Evolutionary conservation across 306 rosid species (phyloP).

Genomic region (Rosa chinensis): DNA sequence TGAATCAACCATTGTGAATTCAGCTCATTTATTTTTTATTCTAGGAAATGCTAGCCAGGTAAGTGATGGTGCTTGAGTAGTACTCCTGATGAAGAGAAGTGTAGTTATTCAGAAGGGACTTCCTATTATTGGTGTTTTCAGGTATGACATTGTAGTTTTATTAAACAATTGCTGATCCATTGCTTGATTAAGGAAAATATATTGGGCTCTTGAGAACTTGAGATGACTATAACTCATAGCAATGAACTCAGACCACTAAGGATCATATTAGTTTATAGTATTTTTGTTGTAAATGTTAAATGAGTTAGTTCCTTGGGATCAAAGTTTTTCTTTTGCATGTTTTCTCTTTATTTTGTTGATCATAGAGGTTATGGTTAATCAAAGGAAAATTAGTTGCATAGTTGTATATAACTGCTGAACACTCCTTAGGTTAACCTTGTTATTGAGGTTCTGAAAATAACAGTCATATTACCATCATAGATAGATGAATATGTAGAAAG

Average conservation of each 20-base stretch:
- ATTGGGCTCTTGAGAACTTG: background rate
- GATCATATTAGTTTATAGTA: background rate
- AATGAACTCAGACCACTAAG: background rate
- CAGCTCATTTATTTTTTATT: conserved; percentile 16
- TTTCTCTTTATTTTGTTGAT: background rate
- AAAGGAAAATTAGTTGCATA: background rate
- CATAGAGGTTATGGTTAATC: background rate
- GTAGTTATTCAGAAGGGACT: conserved; percentile 70
- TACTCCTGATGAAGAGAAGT: conserved; percentile 90
- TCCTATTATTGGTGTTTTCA: conserved; percentile 78
- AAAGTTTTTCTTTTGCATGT: background rate
- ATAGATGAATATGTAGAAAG: background rate
- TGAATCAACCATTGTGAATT: background rate
- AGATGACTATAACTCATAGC: background rate
- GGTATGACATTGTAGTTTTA: conserved; percentile 39
- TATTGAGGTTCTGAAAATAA: background rate
- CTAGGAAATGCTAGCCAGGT: conserved; percentile 91
- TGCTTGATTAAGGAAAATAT: background rate
- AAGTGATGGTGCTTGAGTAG: conserved; percentile 94
- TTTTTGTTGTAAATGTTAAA: background rate
- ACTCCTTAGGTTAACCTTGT: background rate
- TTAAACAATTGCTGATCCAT: background rate
- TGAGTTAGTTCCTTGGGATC: background rate
- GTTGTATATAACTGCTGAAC: background rate
- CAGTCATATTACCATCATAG: background rate